A percentile compares a stretch with the other conserved stretches of the same genome.
Evolutionary conservation across 2,329 filamentous ascomycete genomes (phyloP).

Genomic region (Lasiodiplodia gonubiensis): DNA sequence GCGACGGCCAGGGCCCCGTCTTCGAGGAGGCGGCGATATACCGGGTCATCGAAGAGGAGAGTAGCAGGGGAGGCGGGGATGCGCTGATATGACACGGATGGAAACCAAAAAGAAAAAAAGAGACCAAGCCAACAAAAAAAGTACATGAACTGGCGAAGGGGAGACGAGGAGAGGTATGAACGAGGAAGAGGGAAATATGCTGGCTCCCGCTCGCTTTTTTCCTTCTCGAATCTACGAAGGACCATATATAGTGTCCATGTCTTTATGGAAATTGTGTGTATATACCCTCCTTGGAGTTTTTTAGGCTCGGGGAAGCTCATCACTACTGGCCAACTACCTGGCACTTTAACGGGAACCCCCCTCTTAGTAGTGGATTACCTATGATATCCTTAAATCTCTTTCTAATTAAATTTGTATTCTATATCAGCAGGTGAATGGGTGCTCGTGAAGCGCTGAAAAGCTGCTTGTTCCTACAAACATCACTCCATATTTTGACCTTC

Average conservation of each 20-base stretch:
- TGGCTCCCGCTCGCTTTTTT: conserved; percentile 4
- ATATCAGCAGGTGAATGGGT: not conserved
- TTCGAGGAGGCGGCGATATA: conserved; percentile 79
- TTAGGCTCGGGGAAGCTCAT: not conserved
- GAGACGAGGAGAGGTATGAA: not conserved
- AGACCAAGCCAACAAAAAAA: not conserved
- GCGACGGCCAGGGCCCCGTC: conserved; percentile 84
- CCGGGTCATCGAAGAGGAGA: conserved; percentile 75
- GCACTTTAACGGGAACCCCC: not conserved
- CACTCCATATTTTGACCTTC: not conserved
- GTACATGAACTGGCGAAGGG: not conserved
- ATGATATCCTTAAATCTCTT: conserved; percentile 1
- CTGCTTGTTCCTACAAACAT: not conserved
- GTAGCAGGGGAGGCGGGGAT: conserved; percentile 72
- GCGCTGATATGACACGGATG: conserved; percentile 65
- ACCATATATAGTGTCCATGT: not conserved
- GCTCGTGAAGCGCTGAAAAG: not conserved
- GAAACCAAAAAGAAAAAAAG: not conserved
- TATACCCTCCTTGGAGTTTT: conserved; percentile 16
- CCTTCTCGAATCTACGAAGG: not conserved
- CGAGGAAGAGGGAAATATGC: not conserved
- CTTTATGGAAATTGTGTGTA: conserved; percentile 8
- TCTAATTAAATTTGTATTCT: not conserved
- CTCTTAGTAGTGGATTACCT: not conserved
- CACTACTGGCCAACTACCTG: not conserved